phyloP scores from a whole-genome alignment of 768 basidiomycete species.

The Mycena polygramma region DNA sequence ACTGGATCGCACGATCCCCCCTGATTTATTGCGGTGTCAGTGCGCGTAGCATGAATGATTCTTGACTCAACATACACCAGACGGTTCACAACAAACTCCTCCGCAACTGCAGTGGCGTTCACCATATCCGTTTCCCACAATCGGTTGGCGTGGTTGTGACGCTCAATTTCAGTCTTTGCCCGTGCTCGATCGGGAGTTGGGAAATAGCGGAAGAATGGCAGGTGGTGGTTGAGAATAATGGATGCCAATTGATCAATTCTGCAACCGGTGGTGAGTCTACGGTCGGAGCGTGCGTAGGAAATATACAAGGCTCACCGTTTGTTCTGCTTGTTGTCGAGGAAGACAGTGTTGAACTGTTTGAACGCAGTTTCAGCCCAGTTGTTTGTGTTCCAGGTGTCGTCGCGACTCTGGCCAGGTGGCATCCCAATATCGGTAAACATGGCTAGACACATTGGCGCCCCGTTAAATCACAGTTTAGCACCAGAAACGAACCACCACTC shows the following conservation, averaged over 20 bases:
- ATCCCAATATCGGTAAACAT: conserved; percentile 28
- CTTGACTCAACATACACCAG: not conserved
- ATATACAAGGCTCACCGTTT: conserved; percentile 4
- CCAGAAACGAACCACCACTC: too few species aligned
- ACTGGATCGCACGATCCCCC: too few species aligned
- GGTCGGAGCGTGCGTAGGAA: not conserved
- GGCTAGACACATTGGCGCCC: too few species aligned
- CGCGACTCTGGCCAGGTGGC: conserved; percentile 4
- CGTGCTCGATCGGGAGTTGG: not conserved
- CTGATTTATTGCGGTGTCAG: too few species aligned
- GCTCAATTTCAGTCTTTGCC: not conserved
- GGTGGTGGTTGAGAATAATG: conserved; percentile 10
- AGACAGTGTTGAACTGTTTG: conserved; percentile 19
- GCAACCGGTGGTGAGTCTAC: conserved; percentile 17
- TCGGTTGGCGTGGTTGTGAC: not conserved
- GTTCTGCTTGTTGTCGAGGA: conserved; percentile 22
- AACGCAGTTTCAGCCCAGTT: conserved; percentile 22
- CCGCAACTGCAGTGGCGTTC: not conserved
- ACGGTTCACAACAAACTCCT: not conserved
- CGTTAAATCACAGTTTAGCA: too few species aligned
- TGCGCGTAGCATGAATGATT: too few species aligned
- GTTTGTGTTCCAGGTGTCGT: conserved; percentile 24
- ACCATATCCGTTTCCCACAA: conserved; percentile 20
- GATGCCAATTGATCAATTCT: conserved; percentile 6
- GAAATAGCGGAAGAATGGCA: conserved; percentile 21